phyloP scores from a whole-genome alignment of 1,139 yeast species.

The Kodamaea suecica region DNA sequence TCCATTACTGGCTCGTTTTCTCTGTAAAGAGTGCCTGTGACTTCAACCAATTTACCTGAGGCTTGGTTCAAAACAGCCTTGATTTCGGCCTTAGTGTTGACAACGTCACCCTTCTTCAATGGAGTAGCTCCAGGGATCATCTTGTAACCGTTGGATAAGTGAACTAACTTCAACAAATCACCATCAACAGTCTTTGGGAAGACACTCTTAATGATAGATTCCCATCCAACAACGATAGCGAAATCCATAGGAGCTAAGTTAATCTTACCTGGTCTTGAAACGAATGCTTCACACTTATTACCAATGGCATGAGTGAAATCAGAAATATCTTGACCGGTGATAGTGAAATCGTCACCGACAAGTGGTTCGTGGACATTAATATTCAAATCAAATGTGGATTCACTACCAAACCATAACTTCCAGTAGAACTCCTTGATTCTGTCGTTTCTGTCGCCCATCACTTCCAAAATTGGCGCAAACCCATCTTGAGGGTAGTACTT shows the following conservation, averaged over 20 bases:
- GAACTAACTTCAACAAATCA: slow-evolving; percentile 90
- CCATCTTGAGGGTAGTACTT: slow-evolving; percentile 82
- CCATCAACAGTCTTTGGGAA: slow-evolving; percentile 97
- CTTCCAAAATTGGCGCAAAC: slow-evolving; percentile 90
- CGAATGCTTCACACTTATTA: slow-evolving; percentile 94
- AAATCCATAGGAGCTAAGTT: slow-evolving; percentile 98
- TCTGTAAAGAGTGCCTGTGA: slow-evolving; percentile 82
- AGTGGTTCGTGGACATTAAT: slow-evolving; percentile 69
- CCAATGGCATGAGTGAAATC: slow-evolving; percentile 98
- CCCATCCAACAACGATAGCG: slow-evolving; percentile 98
- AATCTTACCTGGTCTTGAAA: slow-evolving; percentile 78
- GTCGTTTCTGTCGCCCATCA: slow-evolving; percentile 84
- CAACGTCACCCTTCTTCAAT: slow-evolving; percentile 83
- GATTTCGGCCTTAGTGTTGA: slow-evolving; percentile 77
- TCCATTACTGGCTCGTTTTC: slow-evolving; percentile 83
- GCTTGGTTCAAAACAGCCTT: slow-evolving; percentile 87
- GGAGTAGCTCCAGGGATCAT: slow-evolving; percentile 93
- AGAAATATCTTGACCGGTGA: slow-evolving; percentile 75
- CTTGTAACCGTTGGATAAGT: slow-evolving; percentile 89
- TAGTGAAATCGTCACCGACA: slow-evolving; percentile 66
- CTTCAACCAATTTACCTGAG: slow-evolving; percentile 94
- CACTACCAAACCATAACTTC: slow-evolving; percentile 90
- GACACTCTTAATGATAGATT: slow-evolving; percentile 92
- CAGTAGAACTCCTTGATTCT: slow-evolving; percentile 96
- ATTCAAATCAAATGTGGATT: slow-evolving; percentile 53